phyloP scores from a whole-genome alignment of 108 stramenopile species.

The Nitzschia sp. region DNA sequence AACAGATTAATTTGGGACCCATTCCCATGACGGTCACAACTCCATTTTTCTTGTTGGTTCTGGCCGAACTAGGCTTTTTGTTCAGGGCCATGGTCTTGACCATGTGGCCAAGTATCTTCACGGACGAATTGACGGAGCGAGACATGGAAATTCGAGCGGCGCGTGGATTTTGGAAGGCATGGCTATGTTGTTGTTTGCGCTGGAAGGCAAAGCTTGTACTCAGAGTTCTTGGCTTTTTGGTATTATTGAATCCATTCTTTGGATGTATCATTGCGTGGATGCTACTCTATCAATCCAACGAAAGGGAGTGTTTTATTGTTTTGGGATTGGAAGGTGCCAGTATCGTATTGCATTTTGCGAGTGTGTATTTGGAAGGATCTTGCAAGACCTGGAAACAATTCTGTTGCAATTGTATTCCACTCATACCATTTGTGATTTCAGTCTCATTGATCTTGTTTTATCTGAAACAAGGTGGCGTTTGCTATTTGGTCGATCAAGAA shows the following conservation, averaged over 20 bases:
- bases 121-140: not conserved
- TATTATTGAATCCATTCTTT: conserved; percentile 36
- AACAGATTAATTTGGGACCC: conserved; percentile 18
- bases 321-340: conserved; percentile 32
- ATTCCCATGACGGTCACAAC: conserved; percentile 22
- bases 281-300: conserved; percentile 36
- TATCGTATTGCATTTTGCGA: conserved; percentile 28
- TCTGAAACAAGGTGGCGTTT: conserved; percentile 36
- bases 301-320: conserved; percentile 23
- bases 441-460: conserved; percentile 20
- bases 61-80: conserved; percentile 16
- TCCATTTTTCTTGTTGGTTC: conserved; percentile 29
- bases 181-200: conserved; percentile 17
- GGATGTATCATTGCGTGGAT: conserved; percentile 42
- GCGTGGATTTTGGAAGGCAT: not conserved
- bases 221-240: conserved; percentile 12
- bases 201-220: conserved; percentile 18
- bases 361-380: conserved; percentile 25
- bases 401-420: conserved; percentile 12
- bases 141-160: not conserved
- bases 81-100: conserved; percentile 27
- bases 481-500: conserved; percentile 18
- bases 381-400: conserved; percentile 9
- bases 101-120: conserved; percentile 26
- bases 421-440: conserved; percentile 32